Percentiles rank a stretch among this genome's conserved stretches.
Evolutionary conservation across 345 rosid species (phyloP).

Genomic region (Bretschneidera sinensis): DNA sequence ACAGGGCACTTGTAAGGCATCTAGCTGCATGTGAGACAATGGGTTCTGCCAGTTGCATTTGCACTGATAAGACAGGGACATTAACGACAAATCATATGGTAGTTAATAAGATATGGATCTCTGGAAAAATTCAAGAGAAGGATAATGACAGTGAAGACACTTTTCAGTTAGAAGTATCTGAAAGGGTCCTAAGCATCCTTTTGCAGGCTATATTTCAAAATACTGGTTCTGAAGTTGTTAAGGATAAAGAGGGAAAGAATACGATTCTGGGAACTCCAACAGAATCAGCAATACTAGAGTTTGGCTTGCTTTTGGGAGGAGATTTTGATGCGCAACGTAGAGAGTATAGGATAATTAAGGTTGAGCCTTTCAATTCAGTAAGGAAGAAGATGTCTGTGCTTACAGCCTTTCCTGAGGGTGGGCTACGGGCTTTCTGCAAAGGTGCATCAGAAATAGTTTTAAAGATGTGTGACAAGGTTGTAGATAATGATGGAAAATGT

Average conservation of each 20-base stretch:
- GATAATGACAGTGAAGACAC: slow-evolving; percentile 20
- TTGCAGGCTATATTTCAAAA: slow-evolving; percentile 70
- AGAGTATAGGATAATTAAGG: slow-evolving; percentile 56
- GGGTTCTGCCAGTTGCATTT: slow-evolving; percentile 92
- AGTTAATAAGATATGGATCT: slow-evolving; percentile 75
- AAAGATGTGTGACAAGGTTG: slow-evolving; percentile 70
- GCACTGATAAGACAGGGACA: slow-evolving; percentile 97
- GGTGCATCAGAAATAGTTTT: slow-evolving; percentile 94
- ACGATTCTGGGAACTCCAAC: slow-evolving; percentile 83
- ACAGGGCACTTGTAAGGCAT: slow-evolving; percentile 84
- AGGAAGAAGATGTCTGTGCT: slow-evolving; percentile 93
- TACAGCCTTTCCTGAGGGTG: slow-evolving; percentile 61
- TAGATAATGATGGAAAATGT: slow-evolving; percentile 47
- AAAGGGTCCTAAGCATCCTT: slow-evolving; percentile 42
- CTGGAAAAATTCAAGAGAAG: slow-evolving; percentile 33
- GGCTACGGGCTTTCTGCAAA: slow-evolving; percentile 74
- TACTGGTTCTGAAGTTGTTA: slow-evolving; percentile 73
- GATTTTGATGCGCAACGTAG: slow-evolving; percentile 45
- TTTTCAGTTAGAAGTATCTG: slow-evolving; percentile 47
- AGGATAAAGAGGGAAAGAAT: slow-evolving; percentile 66
- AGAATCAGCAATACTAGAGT: slow-evolving; percentile 78
- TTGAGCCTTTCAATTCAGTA: slow-evolving; percentile 89
- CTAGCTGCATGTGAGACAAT: slow-evolving; percentile 97
- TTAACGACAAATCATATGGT: slow-evolving; percentile 94
- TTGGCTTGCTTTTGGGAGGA: slow-evolving; percentile 78